Evolutionary conservation across 257 asterid species (phyloP).

Genomic region (Nicotiana noctiflora): DNA sequence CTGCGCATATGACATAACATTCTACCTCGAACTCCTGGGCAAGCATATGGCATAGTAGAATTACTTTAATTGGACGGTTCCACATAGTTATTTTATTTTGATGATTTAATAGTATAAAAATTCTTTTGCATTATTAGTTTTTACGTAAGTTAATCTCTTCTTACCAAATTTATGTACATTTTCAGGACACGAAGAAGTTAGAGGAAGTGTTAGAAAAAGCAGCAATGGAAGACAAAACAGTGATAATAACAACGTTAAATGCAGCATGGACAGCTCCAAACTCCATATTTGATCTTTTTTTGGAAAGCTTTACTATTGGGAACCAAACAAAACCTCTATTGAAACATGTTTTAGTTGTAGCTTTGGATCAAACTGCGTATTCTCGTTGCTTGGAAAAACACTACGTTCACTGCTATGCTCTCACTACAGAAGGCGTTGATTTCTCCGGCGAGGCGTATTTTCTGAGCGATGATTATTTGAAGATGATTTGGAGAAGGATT

Average conservation of each 20-base stretch:
- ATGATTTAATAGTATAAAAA: too few species aligned
- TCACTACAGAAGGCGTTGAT: conserved; percentile 37
- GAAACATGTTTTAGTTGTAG: conserved; percentile 42
- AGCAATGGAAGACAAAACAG: conserved; percentile 45
- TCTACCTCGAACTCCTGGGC: too few species aligned
- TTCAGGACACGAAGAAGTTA: conserved; percentile 15
- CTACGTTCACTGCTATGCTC: conserved; percentile 35
- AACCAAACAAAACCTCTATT: conserved; percentile 36
- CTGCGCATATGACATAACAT: too few species aligned
- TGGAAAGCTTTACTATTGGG: conserved; percentile 57
- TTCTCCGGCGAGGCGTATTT: conserved; percentile 47
- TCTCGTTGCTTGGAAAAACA: conserved; percentile 32
- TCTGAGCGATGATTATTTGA: conserved; percentile 44
- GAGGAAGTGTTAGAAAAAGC: conserved; percentile 31
- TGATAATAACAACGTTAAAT: conserved; percentile 55
- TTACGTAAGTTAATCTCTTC: neutral
- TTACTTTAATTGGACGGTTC: too few species aligned
- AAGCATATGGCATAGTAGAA: too few species aligned
- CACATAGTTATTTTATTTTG: too few species aligned
- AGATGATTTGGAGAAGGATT: conserved; percentile 62
- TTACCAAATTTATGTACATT: neutral
- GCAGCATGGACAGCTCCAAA: conserved; percentile 55
- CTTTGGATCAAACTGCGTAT: conserved; percentile 46
- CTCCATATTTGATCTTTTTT: conserved; percentile 49
- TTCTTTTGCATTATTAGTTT: too few species aligned